Conservation (phyloP, 1,284 basidiomycete genomes). For the Ceratobasidium sp. region DNA sequence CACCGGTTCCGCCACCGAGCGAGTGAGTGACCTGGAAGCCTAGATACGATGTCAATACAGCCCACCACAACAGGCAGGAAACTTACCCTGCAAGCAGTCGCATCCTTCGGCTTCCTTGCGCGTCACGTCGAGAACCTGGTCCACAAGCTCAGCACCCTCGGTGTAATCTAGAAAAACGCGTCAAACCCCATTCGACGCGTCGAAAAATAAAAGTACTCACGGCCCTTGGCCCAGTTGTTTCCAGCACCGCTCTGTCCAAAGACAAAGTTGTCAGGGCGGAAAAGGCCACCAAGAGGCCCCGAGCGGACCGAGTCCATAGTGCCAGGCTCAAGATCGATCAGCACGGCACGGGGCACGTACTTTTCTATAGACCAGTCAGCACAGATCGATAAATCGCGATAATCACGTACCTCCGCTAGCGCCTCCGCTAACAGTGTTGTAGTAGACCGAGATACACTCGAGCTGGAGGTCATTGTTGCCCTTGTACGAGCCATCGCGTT, state of each 20-base stretch:
- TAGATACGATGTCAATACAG: constrained; percentile 49
- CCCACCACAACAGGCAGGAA: background rate
- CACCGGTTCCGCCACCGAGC: constrained; percentile 66
- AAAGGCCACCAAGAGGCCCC: constrained; percentile 57
- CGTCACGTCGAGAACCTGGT: constrained; percentile 63
- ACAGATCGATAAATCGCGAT: background rate
- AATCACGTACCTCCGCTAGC: constrained; percentile 56
- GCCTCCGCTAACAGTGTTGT: constrained; percentile 91
- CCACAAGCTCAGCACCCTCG: constrained; percentile 60
- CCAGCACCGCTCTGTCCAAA: constrained; percentile 62
- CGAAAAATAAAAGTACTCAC: constrained; percentile 44
- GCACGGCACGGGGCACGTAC: constrained; percentile 95
- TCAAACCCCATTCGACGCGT: background rate
- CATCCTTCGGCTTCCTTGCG: constrained; percentile 64
- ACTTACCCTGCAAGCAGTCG: constrained; percentile 57
- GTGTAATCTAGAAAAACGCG: constrained; percentile 44
- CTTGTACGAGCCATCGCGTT: constrained; percentile 89
- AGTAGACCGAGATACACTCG: constrained; percentile 96
- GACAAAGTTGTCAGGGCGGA: constrained; percentile 64
- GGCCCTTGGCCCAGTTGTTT: constrained; percentile 65
- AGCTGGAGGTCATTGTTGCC: constrained; percentile 95
- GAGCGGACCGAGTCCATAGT: constrained; percentile 95
- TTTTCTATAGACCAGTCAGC: constrained; percentile 55
- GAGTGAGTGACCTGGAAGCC: constrained; percentile 69
- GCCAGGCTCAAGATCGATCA: constrained; percentile 95